Evolutionary conservation across 805 yeast species (phyloP).

Genomic region (Yarrowia keelungensis): DNA sequence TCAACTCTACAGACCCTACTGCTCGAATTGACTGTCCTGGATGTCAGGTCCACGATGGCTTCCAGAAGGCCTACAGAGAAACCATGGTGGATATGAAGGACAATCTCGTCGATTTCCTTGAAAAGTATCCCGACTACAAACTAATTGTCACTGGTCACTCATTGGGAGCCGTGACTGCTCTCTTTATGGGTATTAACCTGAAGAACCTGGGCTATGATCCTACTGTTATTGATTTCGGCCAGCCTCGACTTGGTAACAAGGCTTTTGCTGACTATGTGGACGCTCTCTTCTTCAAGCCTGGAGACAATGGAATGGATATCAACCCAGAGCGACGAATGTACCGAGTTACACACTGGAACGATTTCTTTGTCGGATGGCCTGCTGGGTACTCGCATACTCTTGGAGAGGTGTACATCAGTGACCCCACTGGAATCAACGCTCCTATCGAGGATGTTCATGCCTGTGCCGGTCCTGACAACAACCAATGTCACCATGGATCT

Average conservation of each 20-base stretch:
- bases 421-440: neutral
- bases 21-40: neutral
- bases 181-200: constrained; percentile 67
- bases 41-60: constrained; percentile 18
- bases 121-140: constrained; percentile 55
- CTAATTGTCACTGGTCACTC: constrained; percentile 74
- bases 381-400: constrained; percentile 13
- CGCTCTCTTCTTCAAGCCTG: constrained; percentile 13
- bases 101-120: neutral
- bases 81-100: neutral
- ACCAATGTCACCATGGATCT: constrained; percentile 2
- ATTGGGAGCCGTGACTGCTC: constrained; percentile 73
- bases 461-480: constrained; percentile 7
- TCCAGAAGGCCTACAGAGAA: constrained; percentile 19
- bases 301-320: neutral
- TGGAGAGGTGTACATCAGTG: constrained; percentile 16
- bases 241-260: constrained; percentile 67
- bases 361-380: constrained; percentile 12
- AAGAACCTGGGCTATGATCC: constrained; percentile 60
- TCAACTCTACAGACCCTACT: neutral
- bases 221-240: constrained; percentile 63
- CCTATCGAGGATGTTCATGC: neutral
- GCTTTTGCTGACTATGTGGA: constrained; percentile 6
- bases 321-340: neutral
- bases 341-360: constrained; percentile 29